A percentile compares a stretch with the other conserved stretches of the same genome.
Conservation (phyloP, 768 basidiomycete genomes). For the Tylopilus sp. region DNA sequence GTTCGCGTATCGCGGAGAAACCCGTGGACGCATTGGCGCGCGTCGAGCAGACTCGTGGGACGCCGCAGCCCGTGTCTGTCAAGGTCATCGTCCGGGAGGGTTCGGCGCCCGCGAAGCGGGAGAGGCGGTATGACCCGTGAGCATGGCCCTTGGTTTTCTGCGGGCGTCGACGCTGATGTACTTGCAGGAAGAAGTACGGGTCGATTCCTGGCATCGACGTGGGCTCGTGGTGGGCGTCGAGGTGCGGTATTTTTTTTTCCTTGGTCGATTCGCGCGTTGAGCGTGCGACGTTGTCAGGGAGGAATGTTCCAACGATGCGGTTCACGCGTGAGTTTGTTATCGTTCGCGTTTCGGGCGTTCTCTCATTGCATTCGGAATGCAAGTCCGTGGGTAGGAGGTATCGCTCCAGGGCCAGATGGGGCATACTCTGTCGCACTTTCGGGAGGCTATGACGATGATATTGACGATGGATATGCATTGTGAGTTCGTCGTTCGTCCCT, state of each 20-base stretch:
- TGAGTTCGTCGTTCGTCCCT: constrained; percentile 37
- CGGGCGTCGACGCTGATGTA: constrained; percentile 20
- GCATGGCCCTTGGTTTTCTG: not conserved
- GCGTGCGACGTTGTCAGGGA: constrained; percentile 31
- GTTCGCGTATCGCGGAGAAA: constrained; percentile 62
- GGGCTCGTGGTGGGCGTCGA: constrained; percentile 79
- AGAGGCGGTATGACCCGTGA: constrained; percentile 35
- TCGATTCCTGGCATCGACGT: constrained; percentile 74
- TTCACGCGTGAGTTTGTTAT: constrained; percentile 77
- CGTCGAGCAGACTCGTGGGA: constrained; percentile 35
- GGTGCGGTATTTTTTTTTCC: constrained; percentile 36
- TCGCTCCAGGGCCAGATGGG: constrained; percentile 56
- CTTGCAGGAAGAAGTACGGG: constrained; percentile 69
- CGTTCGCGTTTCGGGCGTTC: not conserved
- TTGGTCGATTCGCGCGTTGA: not conserved
- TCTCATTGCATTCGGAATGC: not conserved
- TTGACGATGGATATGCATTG: constrained; percentile 82
- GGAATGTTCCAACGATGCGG: constrained; percentile 68
- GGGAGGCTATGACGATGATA: constrained; percentile 85
- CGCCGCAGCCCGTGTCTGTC: constrained; percentile 38
- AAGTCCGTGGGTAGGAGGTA: constrained; percentile 84
- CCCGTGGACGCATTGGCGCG: constrained; percentile 43
- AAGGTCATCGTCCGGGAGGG: constrained; percentile 34
- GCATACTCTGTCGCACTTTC: constrained; percentile 85
- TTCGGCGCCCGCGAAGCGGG: constrained; percentile 33